phyloP scores from a whole-genome alignment of 1,139 yeast species.

The Kodamaea alishanica region DNA sequence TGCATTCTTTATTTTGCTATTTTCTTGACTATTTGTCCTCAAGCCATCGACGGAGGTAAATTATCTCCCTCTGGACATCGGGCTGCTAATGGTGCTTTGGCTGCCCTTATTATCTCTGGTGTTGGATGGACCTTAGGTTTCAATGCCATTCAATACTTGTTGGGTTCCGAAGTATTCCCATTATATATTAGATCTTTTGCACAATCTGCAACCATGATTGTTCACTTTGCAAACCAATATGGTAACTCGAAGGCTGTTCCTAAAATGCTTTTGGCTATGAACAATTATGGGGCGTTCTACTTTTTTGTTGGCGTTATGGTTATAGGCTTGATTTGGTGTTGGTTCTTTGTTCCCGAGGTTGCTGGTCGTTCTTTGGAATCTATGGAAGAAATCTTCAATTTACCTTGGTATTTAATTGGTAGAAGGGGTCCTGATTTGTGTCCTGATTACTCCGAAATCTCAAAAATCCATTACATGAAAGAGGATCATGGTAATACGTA shows the following conservation, averaged over 20 bases:
- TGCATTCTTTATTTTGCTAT: slow-evolving; percentile 41
- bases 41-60: slow-evolving; percentile 30
- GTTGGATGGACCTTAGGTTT: slow-evolving; percentile 64
- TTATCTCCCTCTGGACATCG: slow-evolving; percentile 29
- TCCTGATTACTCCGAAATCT: slow-evolving; percentile 51
- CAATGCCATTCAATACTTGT: slow-evolving; percentile 55
- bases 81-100: slow-evolving; percentile 51
- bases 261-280: slow-evolving; percentile 45
- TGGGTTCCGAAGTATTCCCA: slow-evolving; percentile 60
- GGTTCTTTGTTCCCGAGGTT: slow-evolving; percentile 53
- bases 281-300: slow-evolving; percentile 52
- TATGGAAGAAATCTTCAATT: slow-evolving; percentile 54
- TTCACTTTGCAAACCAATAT: slow-evolving; percentile 58
- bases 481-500: slow-evolving; percentile 20
- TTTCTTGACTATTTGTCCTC: slow-evolving; percentile 45
- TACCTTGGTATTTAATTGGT: slow-evolving; percentile 58
- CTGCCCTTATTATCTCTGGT: slow-evolving; percentile 51
- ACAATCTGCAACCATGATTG: slow-evolving; percentile 51
- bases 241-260: slow-evolving; percentile 60
- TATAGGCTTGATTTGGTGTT: slow-evolving; percentile 45
- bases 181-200: slow-evolving; percentile 52
- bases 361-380: slow-evolving; percentile 53
- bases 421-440: slow-evolving; percentile 49
- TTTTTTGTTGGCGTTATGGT: slow-evolving; percentile 47
- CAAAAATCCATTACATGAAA: slow-evolving; percentile 21